Conservation (phyloP, 2,329 filamentous ascomycete species). For the Camillea tinctor region DNA sequence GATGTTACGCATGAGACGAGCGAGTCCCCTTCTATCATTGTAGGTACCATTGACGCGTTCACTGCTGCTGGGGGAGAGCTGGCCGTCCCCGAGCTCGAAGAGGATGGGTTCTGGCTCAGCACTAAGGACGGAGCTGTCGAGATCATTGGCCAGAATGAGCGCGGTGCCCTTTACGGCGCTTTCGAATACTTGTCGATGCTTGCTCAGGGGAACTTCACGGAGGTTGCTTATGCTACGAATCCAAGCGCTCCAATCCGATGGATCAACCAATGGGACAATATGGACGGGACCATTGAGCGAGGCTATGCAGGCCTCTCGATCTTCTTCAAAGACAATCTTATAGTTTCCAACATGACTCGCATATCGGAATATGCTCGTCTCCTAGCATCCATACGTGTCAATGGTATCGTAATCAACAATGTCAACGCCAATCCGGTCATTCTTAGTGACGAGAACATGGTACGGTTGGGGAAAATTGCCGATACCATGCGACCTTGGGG, state of each 20-base stretch:
- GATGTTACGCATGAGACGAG: slow-evolving; percentile 24
- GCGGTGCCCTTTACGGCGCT: slow-evolving; percentile 66
- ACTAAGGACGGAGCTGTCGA: slow-evolving; percentile 45
- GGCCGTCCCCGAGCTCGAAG: slow-evolving; percentile 41
- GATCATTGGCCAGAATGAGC: slow-evolving; percentile 65
- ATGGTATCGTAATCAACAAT: slow-evolving; percentile 68
- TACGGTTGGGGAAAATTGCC: slow-evolving; percentile 61
- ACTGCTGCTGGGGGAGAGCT: slow-evolving; percentile 33
- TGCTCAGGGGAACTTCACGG: slow-evolving; percentile 38
- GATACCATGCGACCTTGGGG: slow-evolving; percentile 67
- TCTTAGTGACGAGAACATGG: slow-evolving; percentile 55
- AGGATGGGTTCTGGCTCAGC: slow-evolving; percentile 62
- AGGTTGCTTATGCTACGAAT: slow-evolving; percentile 53
- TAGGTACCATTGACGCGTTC: slow-evolving; percentile 49
- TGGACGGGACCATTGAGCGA: slow-evolving; percentile 65
- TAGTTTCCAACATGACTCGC: slow-evolving; percentile 59
- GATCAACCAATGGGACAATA: slow-evolving; percentile 74
- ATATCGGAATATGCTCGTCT: slow-evolving; percentile 63
- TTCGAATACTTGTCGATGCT: slow-evolving; percentile 67
- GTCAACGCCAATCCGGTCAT: slow-evolving; percentile 66
- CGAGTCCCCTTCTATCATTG: slow-evolving; percentile 38
- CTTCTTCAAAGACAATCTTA: slow-evolving; percentile 59
- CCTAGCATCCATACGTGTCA: slow-evolving; percentile 64
- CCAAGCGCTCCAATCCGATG: slow-evolving; percentile 55
- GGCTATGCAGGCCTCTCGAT: slow-evolving; percentile 68